Percentiles rank a stretch among this genome's conserved stretches.
phyloP scores from a whole-genome alignment of 768 basidiomycete genomes.

The Suillus americanus region DNA sequence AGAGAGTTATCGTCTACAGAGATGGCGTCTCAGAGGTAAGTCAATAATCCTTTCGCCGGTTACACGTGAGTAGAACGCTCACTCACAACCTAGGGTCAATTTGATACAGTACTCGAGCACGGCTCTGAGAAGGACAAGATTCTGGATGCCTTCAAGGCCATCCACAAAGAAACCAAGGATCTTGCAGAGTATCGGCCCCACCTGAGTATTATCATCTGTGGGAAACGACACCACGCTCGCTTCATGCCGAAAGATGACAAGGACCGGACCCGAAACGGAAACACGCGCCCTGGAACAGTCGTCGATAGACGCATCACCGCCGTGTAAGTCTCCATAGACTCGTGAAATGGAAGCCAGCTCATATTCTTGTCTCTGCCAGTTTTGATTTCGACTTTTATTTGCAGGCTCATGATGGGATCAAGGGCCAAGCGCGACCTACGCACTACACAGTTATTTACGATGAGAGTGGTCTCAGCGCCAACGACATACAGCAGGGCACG shows the following conservation, averaged over 20 bases:
- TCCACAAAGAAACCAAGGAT: conserved; percentile 7
- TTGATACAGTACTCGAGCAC: conserved; percentile 47
- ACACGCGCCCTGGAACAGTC: conserved; percentile 77
- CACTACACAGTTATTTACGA: conserved; percentile 83
- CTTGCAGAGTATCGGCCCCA: neutral
- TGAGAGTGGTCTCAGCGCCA: conserved; percentile 63
- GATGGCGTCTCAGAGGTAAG: conserved; percentile 82
- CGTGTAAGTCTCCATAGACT: conserved; percentile 43
- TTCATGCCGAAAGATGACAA: conserved; percentile 54
- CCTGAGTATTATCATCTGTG: conserved; percentile 76
- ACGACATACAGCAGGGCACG: conserved; percentile 73
- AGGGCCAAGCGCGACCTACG: conserved; percentile 69
- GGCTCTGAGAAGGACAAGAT: conserved; percentile 53
- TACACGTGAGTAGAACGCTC: neutral
- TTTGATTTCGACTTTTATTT: conserved; percentile 69
- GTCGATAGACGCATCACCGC: conserved; percentile 78
- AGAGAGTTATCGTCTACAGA: conserved; percentile 70
- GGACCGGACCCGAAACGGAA: conserved; percentile 63
- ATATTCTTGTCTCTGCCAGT: conserved; percentile 24
- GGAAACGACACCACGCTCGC: conserved; percentile 62
- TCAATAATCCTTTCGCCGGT: neutral
- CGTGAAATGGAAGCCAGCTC: neutral
- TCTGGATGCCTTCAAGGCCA: conserved; percentile 60
- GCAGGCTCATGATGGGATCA: conserved; percentile 72
- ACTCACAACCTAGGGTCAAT: conserved; percentile 58